Conservation (phyloP, 768 basidiomycete genomes). For the Filobasidium floriforme region DNA sequence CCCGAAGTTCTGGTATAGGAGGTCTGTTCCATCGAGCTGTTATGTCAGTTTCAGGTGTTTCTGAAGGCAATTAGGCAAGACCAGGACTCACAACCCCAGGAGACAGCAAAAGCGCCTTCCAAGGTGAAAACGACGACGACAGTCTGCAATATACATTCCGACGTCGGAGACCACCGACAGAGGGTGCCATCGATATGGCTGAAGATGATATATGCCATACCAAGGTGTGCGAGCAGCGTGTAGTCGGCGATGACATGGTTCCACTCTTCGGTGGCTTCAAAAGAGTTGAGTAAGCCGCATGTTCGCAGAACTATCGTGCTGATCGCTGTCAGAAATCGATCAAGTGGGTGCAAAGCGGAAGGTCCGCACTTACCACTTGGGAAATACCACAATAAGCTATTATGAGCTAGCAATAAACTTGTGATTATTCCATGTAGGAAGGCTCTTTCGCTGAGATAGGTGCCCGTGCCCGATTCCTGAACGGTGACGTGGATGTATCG, state of each 20-base stretch:
- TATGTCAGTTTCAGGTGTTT: not conserved
- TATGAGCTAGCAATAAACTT: not conserved
- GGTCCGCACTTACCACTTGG: not conserved
- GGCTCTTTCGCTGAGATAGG: not conserved
- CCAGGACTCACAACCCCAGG: not conserved
- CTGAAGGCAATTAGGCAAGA: no score
- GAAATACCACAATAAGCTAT: not conserved
- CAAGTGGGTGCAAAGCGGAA: not conserved
- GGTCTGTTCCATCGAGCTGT: not conserved
- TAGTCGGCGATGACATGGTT: not conserved
- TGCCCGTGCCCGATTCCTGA: not conserved
- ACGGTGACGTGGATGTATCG: not conserved
- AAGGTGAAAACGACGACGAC: not conserved
- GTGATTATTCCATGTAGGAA: not conserved
- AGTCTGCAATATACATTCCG: not conserved
- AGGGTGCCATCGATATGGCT: not conserved
- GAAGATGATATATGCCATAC: not conserved
- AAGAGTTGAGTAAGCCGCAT: not conserved
- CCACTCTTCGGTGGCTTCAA: not conserved
- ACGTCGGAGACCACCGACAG: not conserved
- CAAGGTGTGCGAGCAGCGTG: not conserved
- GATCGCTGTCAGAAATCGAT: not conserved
- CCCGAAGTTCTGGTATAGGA: not conserved
- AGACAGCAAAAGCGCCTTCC: not conserved
- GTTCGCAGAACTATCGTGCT: not conserved